Conservation (phyloP, 129 eudicot genomes). For the Escallonia herrerae region DNA sequence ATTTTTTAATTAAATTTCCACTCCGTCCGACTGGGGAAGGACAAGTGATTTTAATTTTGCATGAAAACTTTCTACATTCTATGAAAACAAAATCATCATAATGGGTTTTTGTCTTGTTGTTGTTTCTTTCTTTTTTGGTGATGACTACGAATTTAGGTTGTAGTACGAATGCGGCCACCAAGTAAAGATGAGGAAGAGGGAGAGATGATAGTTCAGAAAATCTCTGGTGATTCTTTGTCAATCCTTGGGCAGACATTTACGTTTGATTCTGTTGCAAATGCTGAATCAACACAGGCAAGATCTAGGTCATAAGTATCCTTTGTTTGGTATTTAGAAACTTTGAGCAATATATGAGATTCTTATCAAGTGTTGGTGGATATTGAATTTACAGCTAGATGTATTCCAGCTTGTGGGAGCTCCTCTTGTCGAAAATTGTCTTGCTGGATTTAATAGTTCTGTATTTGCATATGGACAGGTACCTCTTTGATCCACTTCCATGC, state of each 20-base stretch:
- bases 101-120: too few species aligned
- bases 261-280: constrained; percentile 76
- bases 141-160: constrained; percentile 37
- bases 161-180: constrained; percentile 85
- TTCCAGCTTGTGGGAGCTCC: constrained; percentile 94
- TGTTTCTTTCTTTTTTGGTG: neutral
- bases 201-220: constrained; percentile 55
- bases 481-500: neutral
- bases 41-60: too few species aligned
- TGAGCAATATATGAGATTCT: neutral
- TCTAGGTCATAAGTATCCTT: neutral
- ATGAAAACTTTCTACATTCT: too few species aligned
- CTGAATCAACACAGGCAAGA: constrained; percentile 72
- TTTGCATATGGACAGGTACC: constrained; percentile 88
- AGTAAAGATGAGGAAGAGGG: constrained; percentile 71
- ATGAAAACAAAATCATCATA: too few species aligned
- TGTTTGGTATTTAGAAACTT: constrained; percentile 5
- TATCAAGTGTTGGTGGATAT: neutral
- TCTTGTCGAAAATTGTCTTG: constrained; percentile 83
- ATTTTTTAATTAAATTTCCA: too few species aligned
- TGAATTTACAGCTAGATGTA: constrained; percentile 55
- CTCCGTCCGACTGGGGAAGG: too few species aligned
- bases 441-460: constrained; percentile 97
- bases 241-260: constrained; percentile 70
- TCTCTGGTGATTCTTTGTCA: constrained; percentile 58